Conservation (phyloP, 1,284 basidiomycete genomes). For the Cutaneotrichosporon sp. region DNA sequence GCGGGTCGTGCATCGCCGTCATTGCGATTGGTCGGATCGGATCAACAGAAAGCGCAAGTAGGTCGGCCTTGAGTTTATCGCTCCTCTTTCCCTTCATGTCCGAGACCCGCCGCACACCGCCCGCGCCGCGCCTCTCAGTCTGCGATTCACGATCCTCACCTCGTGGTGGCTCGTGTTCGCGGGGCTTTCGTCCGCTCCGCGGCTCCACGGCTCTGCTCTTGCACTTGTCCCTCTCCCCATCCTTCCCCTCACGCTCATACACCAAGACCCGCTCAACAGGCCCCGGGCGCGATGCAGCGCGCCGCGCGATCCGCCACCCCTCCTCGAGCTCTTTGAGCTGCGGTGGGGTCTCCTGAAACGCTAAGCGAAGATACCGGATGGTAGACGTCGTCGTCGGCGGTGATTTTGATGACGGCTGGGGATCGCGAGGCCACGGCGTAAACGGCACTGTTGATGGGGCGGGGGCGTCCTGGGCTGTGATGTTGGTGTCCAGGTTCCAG, state of each 20-base stretch:
- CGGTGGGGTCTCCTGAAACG: constrained; percentile 32
- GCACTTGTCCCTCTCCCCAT: background rate
- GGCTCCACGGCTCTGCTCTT: no score
- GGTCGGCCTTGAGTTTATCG: no score
- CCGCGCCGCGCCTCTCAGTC: no score
- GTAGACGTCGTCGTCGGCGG: constrained; percentile 2
- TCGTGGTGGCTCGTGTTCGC: no score
- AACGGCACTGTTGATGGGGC: background rate
- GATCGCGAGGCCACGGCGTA: background rate
- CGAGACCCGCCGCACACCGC: no score
- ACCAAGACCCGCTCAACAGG: background rate
- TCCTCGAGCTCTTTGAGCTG: constrained; percentile 29
- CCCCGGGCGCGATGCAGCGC: background rate
- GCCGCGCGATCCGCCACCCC: constrained; percentile 29
- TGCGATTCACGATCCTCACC: no score
- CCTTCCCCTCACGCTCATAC: constrained; percentile 2
- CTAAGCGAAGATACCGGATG: constrained; percentile 14
- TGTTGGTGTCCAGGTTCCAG: background rate
- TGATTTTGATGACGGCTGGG: background rate
- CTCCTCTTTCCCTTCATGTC: no score
- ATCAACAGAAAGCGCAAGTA: no score
- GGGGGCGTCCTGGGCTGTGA: background rate
- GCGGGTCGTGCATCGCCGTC: no score
- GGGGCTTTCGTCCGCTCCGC: no score
- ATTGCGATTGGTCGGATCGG: no score